A percentile compares a stretch with the other conserved stretches of the same genome.
Conservation (phyloP, 208 protist genomes). For the Plasmodiophora brassicae region DNA sequence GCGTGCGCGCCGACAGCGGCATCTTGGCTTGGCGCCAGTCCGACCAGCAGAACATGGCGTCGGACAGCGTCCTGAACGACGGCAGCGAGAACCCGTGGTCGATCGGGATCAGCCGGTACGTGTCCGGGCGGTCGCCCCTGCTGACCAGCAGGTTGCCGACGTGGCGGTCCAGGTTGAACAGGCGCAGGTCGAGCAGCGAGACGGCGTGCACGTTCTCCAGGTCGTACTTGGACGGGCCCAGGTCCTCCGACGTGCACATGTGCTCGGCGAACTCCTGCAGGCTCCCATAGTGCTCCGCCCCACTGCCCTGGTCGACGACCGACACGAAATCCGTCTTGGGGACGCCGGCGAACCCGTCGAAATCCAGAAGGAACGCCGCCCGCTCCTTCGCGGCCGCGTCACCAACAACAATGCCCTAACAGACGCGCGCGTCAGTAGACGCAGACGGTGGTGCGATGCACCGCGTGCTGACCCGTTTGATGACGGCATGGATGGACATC, state of each 20-base stretch:
- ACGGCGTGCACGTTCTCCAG: slow-evolving; percentile 21
- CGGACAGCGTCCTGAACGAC: slow-evolving; percentile 21
- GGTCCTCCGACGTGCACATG: slow-evolving; percentile 23
- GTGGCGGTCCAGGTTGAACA: slow-evolving; percentile 22
- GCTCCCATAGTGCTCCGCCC: not conserved
- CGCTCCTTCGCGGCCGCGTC: not conserved
- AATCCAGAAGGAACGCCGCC: slow-evolving; percentile 18
- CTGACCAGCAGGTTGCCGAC: not conserved
- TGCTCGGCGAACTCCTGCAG: slow-evolving; percentile 21
- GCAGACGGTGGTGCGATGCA: not conserved
- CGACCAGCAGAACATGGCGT: slow-evolving; percentile 33
- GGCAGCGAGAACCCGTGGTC: slow-evolving; percentile 16
- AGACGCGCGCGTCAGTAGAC: not conserved
- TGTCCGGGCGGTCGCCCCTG: not conserved
- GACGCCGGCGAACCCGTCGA: slow-evolving; percentile 24
- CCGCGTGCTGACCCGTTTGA: not conserved
- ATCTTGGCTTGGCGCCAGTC: slow-evolving; percentile 15
- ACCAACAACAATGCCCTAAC: not conserved
- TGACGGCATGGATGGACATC: not conserved
- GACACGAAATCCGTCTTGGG: slow-evolving; percentile 3
- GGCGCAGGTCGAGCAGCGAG: slow-evolving; percentile 9
- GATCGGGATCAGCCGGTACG: slow-evolving; percentile 20
- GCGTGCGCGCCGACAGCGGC: not conserved
- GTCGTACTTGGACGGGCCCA: slow-evolving; percentile 15
- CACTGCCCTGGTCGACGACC: not conserved